These are phyloP conservation scores for Jaltomata sinuosa DNA, from an alignment of 257 asterid genomes.

Conservation along the genomic window DNA sequence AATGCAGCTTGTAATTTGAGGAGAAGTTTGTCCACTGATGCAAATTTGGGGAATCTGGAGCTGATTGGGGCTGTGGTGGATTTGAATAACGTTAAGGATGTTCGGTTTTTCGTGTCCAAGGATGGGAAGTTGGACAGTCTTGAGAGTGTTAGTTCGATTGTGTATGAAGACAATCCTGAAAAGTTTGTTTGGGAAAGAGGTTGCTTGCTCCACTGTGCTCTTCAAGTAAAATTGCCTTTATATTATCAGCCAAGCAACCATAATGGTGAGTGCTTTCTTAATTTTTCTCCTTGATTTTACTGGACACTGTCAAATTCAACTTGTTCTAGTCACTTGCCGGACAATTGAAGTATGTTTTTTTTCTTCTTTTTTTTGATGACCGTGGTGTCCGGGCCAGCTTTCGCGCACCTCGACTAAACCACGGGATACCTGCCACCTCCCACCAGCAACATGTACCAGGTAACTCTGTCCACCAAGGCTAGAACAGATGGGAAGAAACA, in stretches of 20 bases:
- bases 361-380: too few relatives aligned
- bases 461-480: too few relatives aligned
- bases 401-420: too few relatives aligned
- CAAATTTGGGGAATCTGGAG: conserved; percentile 4
- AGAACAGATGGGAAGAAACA: too few relatives aligned
- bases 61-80: conserved; percentile 63
- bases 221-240: conserved; percentile 62
- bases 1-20: conserved; percentile 42
- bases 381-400: too few relatives aligned
- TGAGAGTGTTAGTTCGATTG: conserved; percentile 34
- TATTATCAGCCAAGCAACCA: conserved; percentile 43
- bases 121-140: conserved; percentile 16
- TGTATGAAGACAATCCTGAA: conserved; percentile 63
- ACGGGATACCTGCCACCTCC: too few relatives aligned
- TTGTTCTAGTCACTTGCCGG: not conserved
- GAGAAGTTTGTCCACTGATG: conserved; percentile 26
- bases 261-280: conserved; percentile 35
- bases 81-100: conserved; percentile 30
- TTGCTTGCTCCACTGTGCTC: conserved; percentile 57
- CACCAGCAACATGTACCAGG: too few relatives aligned
- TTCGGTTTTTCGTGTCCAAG: conserved; percentile 51
- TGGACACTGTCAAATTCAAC: not conserved
- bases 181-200: conserved; percentile 67
- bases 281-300: not conserved
- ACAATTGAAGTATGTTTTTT: not conserved